Evolutionary conservation across 805 yeast genomes (phyloP).

Genomic region (Wickerhamiella sorbophila): DNA sequence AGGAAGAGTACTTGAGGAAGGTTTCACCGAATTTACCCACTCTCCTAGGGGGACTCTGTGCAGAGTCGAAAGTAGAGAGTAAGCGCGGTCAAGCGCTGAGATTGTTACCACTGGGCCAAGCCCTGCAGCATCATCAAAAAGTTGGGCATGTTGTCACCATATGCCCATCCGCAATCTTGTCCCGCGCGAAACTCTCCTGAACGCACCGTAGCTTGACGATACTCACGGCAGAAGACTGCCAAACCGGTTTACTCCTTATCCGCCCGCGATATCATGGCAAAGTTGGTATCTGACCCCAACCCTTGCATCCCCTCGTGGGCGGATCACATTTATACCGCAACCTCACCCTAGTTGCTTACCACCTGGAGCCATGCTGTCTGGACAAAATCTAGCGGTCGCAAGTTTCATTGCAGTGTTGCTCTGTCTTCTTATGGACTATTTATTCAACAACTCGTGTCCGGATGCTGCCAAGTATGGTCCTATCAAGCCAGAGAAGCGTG

Average conservation of each 20-base stretch:
- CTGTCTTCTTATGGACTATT: not conserved
- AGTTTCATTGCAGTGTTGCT: not conserved
- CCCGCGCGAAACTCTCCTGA: no score
- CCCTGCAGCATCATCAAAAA: not conserved
- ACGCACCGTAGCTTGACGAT: no score
- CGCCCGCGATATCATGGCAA: no score
- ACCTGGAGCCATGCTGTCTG: not conserved
- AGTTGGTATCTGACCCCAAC: not conserved
- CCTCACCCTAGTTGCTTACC: not conserved
- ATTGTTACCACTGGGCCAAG: constrained; percentile 1
- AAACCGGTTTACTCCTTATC: no score
- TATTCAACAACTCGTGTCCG: not conserved
- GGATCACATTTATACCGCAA: not conserved
- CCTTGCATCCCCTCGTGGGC: not conserved
- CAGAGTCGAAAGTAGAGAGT: constrained; percentile 16
- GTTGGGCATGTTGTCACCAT: not conserved
- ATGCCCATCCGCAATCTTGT: no score
- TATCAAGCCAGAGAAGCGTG: constrained; percentile 5
- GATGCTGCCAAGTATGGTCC: constrained; percentile 4
- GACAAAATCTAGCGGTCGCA: not conserved
- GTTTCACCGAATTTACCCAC: constrained; percentile 25
- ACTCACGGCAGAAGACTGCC: no score
- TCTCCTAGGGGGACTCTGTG: constrained; percentile 12
- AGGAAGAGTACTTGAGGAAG: constrained; percentile 14
- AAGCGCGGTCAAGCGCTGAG: constrained; percentile 19